These are phyloP conservation scores for Auriscalpium vulgare DNA, from an alignment of 768 basidiomycete genomes.

Conservation along the genomic window DNA sequence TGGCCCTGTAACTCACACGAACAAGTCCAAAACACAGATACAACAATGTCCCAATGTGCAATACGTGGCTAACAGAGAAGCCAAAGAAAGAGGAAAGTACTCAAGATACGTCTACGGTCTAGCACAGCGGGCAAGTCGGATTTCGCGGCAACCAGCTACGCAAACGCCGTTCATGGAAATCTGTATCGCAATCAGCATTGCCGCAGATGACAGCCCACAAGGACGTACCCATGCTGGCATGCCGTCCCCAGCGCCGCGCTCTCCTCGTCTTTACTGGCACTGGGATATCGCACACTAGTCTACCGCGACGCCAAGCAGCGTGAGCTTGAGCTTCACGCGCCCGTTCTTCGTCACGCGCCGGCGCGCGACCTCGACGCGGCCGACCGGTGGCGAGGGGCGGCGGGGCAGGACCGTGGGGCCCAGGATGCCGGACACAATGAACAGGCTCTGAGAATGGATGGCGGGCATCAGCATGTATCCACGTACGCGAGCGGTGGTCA, in stretches of 20 bases:
- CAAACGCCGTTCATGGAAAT: background rate
- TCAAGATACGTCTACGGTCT: no score
- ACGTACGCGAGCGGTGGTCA: background rate
- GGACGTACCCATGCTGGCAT: conserved; percentile 13
- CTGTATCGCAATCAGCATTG: background rate
- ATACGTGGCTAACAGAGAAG: no score
- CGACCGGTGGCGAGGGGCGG: conserved; percentile 1
- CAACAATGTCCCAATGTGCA: no score
- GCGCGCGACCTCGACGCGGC: conserved; percentile 9
- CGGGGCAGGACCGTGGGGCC: background rate
- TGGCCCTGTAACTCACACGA: no score
- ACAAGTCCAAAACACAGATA: no score
- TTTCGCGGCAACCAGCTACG: no score
- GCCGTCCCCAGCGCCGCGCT: conserved; percentile 5
- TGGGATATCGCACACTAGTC: conserved; percentile 11
- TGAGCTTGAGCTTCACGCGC: conserved; percentile 15
- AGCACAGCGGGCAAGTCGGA: no score
- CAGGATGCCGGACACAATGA: conserved; percentile 1
- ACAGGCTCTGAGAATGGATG: conserved; percentile 2
- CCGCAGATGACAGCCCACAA: background rate
- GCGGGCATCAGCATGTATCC: background rate
- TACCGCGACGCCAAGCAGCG: conserved; percentile 9
- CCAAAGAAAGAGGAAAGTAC: no score
- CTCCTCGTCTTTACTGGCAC: conserved; percentile 10
- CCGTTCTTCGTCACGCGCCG: conserved; percentile 14